phyloP scores from a whole-genome alignment of 345 rosid species.

The Luvunga scandens region DNA sequence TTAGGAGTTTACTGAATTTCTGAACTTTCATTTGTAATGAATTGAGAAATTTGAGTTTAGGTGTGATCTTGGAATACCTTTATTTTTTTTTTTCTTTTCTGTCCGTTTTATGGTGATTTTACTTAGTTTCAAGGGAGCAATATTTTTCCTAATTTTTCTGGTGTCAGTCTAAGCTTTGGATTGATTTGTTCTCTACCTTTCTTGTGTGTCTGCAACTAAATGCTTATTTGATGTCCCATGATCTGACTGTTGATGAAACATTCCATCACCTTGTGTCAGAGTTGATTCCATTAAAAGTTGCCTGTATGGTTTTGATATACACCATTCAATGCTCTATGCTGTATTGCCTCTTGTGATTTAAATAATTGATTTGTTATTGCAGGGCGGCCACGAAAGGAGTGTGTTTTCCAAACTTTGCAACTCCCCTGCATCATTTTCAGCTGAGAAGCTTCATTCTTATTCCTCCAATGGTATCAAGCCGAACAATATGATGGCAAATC shows the following conservation, averaged over 20 bases:
- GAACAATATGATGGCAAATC: conserved; percentile 9
- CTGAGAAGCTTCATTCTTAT: conserved; percentile 42
- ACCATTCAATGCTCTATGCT: background rate
- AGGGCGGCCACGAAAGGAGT: conserved; percentile 48
- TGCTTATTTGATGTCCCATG: background rate
- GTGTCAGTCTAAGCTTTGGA: background rate
- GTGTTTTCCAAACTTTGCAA: conserved; percentile 28
- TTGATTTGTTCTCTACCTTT: background rate
- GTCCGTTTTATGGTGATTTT: background rate
- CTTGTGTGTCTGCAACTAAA: background rate
- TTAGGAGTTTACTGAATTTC: background rate
- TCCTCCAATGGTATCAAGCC: conserved; percentile 22
- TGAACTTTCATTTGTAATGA: background rate
- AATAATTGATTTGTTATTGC: conserved; percentile 13
- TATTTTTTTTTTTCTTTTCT: no score
- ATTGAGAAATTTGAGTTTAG: background rate
- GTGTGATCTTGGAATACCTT: background rate
- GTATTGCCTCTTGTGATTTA: conserved; percentile 1
- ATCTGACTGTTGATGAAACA: background rate
- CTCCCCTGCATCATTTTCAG: conserved; percentile 31
- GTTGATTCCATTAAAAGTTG: background rate
- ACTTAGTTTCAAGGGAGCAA: background rate
- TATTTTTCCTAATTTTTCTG: background rate
- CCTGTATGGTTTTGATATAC: background rate
- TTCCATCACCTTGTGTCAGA: background rate